Percentiles rank a stretch among this genome's conserved stretches.
phyloP scores from a whole-genome alignment of 2,329 filamentous ascomycete species.

The Ilyonectria destructans region DNA sequence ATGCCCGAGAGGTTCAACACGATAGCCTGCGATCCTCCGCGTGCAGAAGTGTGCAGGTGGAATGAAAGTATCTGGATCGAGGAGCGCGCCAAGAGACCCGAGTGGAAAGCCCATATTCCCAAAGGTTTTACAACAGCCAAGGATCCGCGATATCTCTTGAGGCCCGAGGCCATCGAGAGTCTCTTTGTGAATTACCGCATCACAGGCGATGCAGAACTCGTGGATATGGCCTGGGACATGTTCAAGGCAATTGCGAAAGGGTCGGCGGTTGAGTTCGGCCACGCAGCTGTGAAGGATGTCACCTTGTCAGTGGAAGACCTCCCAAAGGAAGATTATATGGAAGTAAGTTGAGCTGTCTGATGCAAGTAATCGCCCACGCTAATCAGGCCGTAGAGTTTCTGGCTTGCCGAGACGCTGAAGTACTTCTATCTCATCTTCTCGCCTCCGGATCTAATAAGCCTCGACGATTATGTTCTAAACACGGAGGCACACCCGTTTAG shows the following conservation, averaged over 20 bases:
- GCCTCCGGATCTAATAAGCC: conserved; percentile 72
- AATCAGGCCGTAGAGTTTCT: conserved; percentile 72
- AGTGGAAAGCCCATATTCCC: conserved; percentile 47
- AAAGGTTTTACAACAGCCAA: conserved; percentile 76
- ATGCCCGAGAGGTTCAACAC: conserved; percentile 73
- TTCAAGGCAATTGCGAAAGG: conserved; percentile 63
- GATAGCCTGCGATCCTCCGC: conserved; percentile 58
- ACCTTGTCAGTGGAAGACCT: conserved; percentile 42
- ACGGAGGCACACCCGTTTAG: conserved; percentile 67
- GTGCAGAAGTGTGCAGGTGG: conserved; percentile 51
- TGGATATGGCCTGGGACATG: conserved; percentile 70
- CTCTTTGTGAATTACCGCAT: conserved; percentile 67
- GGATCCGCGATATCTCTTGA: conserved; percentile 66
- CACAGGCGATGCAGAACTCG: conserved; percentile 64
- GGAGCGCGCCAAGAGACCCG: conserved; percentile 36
- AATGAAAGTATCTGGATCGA: conserved; percentile 51
- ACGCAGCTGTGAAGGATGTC: conserved; percentile 66
- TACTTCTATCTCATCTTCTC: conserved; percentile 83
- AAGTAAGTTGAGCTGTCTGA: conserved; percentile 57
- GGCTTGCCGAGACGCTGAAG: conserved; percentile 83
- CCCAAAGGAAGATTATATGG: conserved; percentile 72
- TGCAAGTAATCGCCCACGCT: conserved; percentile 34
- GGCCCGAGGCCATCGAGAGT: conserved; percentile 67
- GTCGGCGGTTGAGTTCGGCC: conserved; percentile 63
- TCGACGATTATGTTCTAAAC: conserved; percentile 79